phyloP scores from a whole-genome alignment of 2,329 filamentous ascomycete species.

The Tolypocladium pustulatum region DNA sequence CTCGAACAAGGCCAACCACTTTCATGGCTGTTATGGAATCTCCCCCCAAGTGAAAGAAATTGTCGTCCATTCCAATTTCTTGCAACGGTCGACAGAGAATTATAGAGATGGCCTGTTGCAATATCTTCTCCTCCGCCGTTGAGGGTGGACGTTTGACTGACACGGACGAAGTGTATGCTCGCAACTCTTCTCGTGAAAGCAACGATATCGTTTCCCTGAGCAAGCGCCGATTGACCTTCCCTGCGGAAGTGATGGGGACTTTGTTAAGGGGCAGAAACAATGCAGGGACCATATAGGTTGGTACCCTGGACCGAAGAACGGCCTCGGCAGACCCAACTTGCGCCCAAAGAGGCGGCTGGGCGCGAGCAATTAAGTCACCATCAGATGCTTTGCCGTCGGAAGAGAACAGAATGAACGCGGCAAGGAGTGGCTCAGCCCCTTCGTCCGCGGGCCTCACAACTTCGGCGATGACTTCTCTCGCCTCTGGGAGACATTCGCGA shows the following conservation, averaged over 20 bases:
- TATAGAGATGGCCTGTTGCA: neutral
- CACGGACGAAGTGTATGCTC: neutral
- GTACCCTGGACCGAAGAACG: neutral
- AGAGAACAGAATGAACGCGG: neutral
- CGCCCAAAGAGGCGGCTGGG: neutral
- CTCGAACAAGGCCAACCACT: neutral
- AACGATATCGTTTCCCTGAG: neutral
- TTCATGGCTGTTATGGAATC: conserved; percentile 16
- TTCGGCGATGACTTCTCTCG: conserved; percentile 1
- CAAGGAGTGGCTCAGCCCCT: neutral
- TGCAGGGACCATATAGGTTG: conserved; percentile 5
- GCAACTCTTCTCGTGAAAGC: neutral
- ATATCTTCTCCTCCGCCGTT: neutral
- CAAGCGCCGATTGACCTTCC: conserved; percentile 1
- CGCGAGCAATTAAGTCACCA: neutral
- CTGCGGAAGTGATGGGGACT: neutral
- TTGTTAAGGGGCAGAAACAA: conserved; percentile 3
- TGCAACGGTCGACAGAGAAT: neutral
- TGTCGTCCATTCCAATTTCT: conserved; percentile 2
- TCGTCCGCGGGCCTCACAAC: neutral
- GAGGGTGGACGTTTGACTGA: neutral
- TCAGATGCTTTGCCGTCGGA: neutral
- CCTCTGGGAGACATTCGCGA: neutral
- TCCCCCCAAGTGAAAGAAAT: conserved; percentile 6
- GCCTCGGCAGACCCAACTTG: neutral